A percentile compares a stretch with the other conserved stretches of the same genome.
These are phyloP conservation scores for Colletotrichum horii DNA, from an alignment of 2,329 filamentous ascomycete genomes.

Conservation along the genomic window DNA sequence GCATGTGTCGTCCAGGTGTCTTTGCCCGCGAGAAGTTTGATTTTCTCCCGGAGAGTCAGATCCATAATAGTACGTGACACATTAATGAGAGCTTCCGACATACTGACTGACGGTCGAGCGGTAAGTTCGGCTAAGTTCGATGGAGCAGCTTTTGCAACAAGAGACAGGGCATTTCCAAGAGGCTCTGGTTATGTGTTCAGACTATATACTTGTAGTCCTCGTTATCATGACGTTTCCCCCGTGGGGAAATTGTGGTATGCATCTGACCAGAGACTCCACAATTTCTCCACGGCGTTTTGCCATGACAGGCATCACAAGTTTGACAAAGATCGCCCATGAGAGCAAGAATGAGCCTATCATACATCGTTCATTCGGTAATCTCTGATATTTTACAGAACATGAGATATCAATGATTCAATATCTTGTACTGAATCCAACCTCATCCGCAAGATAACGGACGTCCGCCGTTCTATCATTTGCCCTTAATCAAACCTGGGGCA, in stretches of 20 bases:
- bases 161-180: accelerated
- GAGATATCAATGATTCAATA: not conserved
- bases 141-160: not conserved
- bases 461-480: not conserved
- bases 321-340: not conserved
- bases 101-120: not conserved
- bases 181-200: not conserved
- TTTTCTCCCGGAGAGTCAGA: not conserved
- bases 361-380: not conserved
- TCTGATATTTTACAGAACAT: not conserved
- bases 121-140: not conserved
- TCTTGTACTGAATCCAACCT: not conserved
- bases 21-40: not conserved
- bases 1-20: not conserved
- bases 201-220: not conserved
- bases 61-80: not conserved
- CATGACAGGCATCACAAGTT: not conserved
- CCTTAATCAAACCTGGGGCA: not conserved
- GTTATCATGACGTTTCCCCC: not conserved
- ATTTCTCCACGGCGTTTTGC: not conserved
- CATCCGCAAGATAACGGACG: not conserved
- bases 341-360: not conserved
- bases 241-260: not conserved
- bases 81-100: not conserved
- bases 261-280: not conserved